Evolutionary conservation across 352 stramenopile species (phyloP).

Genomic region (Thalassiosira livingstoniorum): DNA sequence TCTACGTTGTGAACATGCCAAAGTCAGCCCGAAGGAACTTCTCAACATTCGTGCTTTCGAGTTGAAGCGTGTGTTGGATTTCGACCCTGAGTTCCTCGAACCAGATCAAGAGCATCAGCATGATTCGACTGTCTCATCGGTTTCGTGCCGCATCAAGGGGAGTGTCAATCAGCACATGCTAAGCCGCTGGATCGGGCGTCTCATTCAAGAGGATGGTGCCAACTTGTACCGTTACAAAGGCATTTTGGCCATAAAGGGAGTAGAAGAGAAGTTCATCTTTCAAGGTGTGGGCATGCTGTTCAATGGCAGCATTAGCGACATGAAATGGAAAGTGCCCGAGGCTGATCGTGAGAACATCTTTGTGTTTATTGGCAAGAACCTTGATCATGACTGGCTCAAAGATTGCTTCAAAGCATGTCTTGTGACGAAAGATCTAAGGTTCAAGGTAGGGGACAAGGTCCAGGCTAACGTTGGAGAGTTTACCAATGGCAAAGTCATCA

Average conservation of each 20-base stretch:
- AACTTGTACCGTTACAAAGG: conserved; percentile 91
- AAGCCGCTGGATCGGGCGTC: conserved; percentile 86
- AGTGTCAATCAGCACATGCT: conserved; percentile 86
- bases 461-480: conserved; percentile 72
- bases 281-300: conserved; percentile 92
- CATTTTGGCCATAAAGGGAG: conserved; percentile 89
- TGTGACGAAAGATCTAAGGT: conserved; percentile 63
- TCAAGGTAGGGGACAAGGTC: conserved; percentile 69
- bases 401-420: conserved; percentile 72
- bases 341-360: conserved; percentile 87
- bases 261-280: conserved; percentile 90
- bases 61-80: conserved; percentile 75
- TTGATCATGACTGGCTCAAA: conserved; percentile 66
- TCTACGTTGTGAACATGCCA: conserved; percentile 45
- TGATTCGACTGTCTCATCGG: conserved; percentile 70
- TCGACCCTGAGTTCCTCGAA: conserved; percentile 79
- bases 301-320: conserved; percentile 73
- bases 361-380: conserved; percentile 89
- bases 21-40: conserved; percentile 74
- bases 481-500: conserved; percentile 61
- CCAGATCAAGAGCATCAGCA: conserved; percentile 75
- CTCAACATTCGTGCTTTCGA: conserved; percentile 79
- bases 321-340: conserved; percentile 66
- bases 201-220: conserved; percentile 87
- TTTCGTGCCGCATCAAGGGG: conserved; percentile 68